Percentiles rank a stretch among this genome's conserved stretches.
Evolutionary conservation across 192 early-diverging fungal species (phyloP).

Genomic region (Coemansia umbellata): DNA sequence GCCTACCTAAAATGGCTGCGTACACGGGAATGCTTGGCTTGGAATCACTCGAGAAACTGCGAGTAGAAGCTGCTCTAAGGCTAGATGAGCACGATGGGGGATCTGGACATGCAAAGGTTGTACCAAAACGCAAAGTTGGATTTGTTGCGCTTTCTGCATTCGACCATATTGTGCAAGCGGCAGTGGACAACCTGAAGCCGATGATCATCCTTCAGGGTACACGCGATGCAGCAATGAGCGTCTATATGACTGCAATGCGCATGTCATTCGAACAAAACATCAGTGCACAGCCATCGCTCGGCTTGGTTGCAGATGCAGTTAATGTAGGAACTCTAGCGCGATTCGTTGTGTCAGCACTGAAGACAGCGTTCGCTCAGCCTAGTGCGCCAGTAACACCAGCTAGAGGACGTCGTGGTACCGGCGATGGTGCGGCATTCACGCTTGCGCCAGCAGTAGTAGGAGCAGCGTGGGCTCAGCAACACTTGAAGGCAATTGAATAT

Average conservation of each 20-base stretch:
- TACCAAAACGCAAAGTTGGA: slow-evolving; percentile 24
- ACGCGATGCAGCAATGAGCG: slow-evolving; percentile 15
- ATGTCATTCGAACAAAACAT: slow-evolving; percentile 11
- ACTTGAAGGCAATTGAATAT: slow-evolving; percentile 21
- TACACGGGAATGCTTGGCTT: slow-evolving; percentile 27
- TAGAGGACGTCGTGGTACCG: not conserved
- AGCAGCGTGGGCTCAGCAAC: slow-evolving; percentile 23
- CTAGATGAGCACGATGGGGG: not conserved
- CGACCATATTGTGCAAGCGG: slow-evolving; percentile 45
- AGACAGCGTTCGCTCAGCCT: not conserved
- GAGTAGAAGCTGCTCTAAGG: not conserved
- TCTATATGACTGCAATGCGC: slow-evolving; percentile 20
- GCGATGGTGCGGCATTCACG: not conserved
- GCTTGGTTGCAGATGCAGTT: slow-evolving; percentile 10
- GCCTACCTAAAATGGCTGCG: slow-evolving; percentile 11
- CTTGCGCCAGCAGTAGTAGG: slow-evolving; percentile 36
- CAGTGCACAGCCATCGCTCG: not conserved
- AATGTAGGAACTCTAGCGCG: slow-evolving; percentile 37
- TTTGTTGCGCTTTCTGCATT: slow-evolving; percentile 46
- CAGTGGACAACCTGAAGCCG: slow-evolving; percentile 28
- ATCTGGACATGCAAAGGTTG: not conserved
- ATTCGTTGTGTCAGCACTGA: slow-evolving; percentile 27
- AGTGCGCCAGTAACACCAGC: not conserved
- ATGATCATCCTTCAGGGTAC: slow-evolving; percentile 9
- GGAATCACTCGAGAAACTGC: slow-evolving; percentile 18